These are phyloP conservation scores for Marchantia polymorpha DNA, from an alignment of 225 moss, liverwort and hornwort genomes.

Conservation along the genomic window DNA sequence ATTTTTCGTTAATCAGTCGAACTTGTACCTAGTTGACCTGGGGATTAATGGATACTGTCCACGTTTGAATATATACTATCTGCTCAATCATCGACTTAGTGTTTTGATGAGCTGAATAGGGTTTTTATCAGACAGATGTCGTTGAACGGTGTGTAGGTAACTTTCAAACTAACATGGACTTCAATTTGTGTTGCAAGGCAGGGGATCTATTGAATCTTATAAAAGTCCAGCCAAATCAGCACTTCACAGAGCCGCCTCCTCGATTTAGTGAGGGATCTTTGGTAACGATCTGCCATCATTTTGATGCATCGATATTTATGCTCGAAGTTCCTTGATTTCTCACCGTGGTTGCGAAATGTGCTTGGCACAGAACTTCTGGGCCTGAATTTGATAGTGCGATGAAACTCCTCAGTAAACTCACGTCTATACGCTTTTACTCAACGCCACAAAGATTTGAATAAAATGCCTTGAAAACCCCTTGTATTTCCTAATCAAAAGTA, in stretches of 20 bases:
- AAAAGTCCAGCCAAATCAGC: conserved; percentile 53
- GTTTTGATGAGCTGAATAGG: too few relatives aligned
- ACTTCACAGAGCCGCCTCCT: conserved; percentile 82
- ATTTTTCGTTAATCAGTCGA: background rate
- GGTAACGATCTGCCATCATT: conserved; percentile 39
- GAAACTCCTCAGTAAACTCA: background rate
- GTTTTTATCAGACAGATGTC: too few relatives aligned
- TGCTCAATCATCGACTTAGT: too few relatives aligned
- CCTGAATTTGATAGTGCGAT: background rate
- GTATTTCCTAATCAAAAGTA: too few relatives aligned
- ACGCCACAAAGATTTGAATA: too few relatives aligned
- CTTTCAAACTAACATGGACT: background rate
- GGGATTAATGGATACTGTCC: background rate
- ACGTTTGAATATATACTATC: too few relatives aligned
- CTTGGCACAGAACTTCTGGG: background rate
- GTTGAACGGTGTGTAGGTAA: too few relatives aligned
- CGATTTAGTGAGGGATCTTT: conserved; percentile 88
- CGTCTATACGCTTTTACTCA: too few relatives aligned
- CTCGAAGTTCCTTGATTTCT: background rate
- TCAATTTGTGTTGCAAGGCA: conserved; percentile 47
- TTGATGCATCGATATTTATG: background rate
- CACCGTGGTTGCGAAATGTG: background rate
- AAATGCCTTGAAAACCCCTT: too few relatives aligned
- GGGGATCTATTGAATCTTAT: conserved; percentile 47
- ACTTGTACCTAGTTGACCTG: background rate